phyloP scores from a whole-genome alignment of 1,284 basidiomycete species.

The Agaricales sp. region DNA sequence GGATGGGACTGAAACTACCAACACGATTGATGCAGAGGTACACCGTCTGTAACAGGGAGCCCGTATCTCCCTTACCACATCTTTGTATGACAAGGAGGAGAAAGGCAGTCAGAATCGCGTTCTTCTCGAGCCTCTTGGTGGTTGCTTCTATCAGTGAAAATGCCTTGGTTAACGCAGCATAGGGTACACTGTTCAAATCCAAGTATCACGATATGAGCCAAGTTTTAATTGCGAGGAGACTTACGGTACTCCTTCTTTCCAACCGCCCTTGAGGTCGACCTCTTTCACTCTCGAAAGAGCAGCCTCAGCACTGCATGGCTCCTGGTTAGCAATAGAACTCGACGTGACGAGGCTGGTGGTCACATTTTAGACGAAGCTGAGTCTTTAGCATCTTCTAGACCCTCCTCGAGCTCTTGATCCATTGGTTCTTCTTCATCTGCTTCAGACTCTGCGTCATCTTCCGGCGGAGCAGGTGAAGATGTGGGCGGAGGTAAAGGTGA shows the following conservation, averaged over 20 bases:
- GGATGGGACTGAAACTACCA: conserved; percentile 16
- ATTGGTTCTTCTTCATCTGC: conserved; percentile 18
- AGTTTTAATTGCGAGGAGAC: too few species aligned
- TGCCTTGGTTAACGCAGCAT: conserved; percentile 82
- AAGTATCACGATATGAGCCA: too few species aligned
- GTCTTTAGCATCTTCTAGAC: conserved; percentile 15
- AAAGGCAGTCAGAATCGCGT: conserved; percentile 80
- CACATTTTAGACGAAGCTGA: conserved; percentile 52
- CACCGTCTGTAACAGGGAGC: conserved; percentile 77
- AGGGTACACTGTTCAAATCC: conserved; percentile 64
- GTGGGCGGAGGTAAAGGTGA: conserved; percentile 10
- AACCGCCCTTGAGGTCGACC: conserved; percentile 77
- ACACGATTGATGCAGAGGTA: conserved; percentile 98
- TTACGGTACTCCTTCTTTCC: conserved; percentile 82
- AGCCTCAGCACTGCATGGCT: conserved; percentile 51
- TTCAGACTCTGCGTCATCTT: conserved; percentile 29
- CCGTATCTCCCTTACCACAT: conserved; percentile 58
- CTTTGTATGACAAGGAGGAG: conserved; percentile 84
- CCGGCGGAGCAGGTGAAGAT: conserved; percentile 25
- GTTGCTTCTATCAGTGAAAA: conserved; percentile 92
- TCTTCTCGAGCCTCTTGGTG: conserved; percentile 94
- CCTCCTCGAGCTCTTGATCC: not conserved
- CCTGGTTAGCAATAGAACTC: not conserved
- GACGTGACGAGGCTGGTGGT: too few species aligned
- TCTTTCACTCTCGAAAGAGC: conserved; percentile 53